phyloP scores from a whole-genome alignment of 805 yeast genomes.

The Dipodascus albidus region DNA sequence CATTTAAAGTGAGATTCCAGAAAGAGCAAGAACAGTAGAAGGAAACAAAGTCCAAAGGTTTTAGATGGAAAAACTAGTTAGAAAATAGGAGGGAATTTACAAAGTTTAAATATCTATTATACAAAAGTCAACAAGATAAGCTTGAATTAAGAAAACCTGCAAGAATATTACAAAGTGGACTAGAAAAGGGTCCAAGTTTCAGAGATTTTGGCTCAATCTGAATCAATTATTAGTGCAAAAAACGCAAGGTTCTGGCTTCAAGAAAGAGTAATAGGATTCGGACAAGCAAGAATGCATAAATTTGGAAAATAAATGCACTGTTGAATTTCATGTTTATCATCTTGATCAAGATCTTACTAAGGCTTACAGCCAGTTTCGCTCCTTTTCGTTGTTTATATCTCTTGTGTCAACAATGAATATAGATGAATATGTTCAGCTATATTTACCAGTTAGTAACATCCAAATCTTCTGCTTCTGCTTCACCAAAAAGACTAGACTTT shows the following conservation, averaged over 20 bases:
- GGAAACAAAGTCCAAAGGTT: neutral
- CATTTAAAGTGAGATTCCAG: neutral
- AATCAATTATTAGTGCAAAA: neutral
- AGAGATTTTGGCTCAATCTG: neutral
- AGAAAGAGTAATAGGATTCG: neutral
- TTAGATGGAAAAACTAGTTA: neutral
- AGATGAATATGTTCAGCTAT: no score
- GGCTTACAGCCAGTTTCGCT: no score
- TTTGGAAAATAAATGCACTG: no score
- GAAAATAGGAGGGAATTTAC: neutral
- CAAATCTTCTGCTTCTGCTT: constrained; percentile 65
- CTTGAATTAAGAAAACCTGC: no score
- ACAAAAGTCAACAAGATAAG: no score
- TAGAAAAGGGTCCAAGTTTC: neutral
- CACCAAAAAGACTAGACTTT: constrained; percentile 64
- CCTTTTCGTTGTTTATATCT: no score
- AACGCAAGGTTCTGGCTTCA: neutral
- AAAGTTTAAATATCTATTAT: neutral
- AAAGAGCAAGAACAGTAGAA: neutral
- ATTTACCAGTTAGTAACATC: constrained; percentile 90
- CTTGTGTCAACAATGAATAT: no score
- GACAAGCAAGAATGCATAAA: neutral
- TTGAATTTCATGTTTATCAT: no score
- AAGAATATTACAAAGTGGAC: neutral
- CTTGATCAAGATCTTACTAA: no score